Conservation (phyloP, 2,329 filamentous ascomycete genomes). For the Colletotrichum costaricense region DNA sequence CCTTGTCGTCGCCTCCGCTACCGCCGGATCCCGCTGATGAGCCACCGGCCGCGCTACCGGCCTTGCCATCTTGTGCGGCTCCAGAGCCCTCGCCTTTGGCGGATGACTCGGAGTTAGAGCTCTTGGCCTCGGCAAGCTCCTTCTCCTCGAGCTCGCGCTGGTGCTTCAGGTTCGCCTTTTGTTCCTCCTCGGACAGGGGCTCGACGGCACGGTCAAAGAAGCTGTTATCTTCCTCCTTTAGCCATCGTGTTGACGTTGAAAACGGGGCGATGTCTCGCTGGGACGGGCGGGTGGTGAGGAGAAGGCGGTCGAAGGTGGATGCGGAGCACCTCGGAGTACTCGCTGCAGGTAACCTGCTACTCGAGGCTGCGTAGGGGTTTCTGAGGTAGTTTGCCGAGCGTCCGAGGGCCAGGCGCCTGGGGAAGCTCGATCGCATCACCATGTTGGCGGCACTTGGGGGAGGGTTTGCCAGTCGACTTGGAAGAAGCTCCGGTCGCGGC, state of each 20-base stretch:
- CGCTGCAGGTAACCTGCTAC: conserved; percentile 23
- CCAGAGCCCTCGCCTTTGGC: conserved; percentile 55
- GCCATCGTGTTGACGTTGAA: conserved; percentile 47
- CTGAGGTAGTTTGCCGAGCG: conserved; percentile 44
- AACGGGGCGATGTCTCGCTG: conserved; percentile 46
- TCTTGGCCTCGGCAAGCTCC: conserved; percentile 57
- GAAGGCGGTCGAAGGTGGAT: conserved; percentile 45
- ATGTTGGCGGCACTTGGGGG: conserved; percentile 40
- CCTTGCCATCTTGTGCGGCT: conserved; percentile 63
- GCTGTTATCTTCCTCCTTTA: conserved; percentile 52
- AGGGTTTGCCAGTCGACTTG: not conserved
- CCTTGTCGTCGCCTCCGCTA: conserved; percentile 51
- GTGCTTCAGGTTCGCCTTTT: conserved; percentile 62
- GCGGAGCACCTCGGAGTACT: conserved; percentile 27
- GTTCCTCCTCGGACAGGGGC: conserved; percentile 64
- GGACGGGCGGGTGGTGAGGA: conserved; percentile 41
- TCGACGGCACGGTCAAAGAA: conserved; percentile 64
- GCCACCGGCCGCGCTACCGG: conserved; percentile 67
- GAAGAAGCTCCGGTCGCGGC: conserved; percentile 16
- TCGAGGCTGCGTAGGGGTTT: conserved; percentile 40
- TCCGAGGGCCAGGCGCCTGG: conserved; percentile 52
- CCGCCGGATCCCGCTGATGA: conserved; percentile 60
- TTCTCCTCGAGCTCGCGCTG: conserved; percentile 57
- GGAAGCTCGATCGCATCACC: conserved; percentile 54
- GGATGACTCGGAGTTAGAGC: conserved; percentile 55